These are phyloP conservation scores for Stemphylium beticola DNA, from an alignment of 2,329 filamentous ascomycete species.

Conservation along the genomic window DNA sequence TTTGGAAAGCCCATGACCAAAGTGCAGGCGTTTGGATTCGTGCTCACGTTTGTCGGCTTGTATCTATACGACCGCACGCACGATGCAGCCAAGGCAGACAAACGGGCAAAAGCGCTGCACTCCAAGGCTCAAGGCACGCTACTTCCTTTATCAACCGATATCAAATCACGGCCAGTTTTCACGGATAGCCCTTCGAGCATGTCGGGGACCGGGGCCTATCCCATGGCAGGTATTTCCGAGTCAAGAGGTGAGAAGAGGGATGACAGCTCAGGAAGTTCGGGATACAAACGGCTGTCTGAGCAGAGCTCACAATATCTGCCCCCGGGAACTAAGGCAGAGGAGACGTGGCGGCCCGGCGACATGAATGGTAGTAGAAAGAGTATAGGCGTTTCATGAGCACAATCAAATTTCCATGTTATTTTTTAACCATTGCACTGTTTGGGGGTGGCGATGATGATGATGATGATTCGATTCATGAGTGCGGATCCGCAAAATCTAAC, in stretches of 20 bases:
- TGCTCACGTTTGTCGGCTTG: conserved; percentile 85
- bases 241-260: conserved; percentile 62
- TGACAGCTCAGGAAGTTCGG: conserved; percentile 60
- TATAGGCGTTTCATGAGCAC: conserved; percentile 33
- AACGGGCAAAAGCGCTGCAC: conserved; percentile 69
- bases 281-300: conserved; percentile 51
- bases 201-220: conserved; percentile 42
- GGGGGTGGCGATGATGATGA: not conserved
- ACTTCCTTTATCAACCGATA: conserved; percentile 65
- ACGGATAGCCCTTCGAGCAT: conserved; percentile 52
- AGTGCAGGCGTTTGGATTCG: conserved; percentile 83
- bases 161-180: conserved; percentile 31
- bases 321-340: conserved; percentile 82
- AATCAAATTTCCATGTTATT: conserved; percentile 1
- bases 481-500: conserved; percentile 1
- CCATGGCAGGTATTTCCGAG: conserved; percentile 31
- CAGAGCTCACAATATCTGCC: conserved; percentile 66
- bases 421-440: not conserved
- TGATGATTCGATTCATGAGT: not conserved
- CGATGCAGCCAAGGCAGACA: conserved; percentile 85
- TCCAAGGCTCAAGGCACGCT: conserved; percentile 68
- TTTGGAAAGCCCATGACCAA: conserved; percentile 88
- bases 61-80: conserved; percentile 96
- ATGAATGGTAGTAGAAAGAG: conserved; percentile 27
- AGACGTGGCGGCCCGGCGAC: conserved; percentile 68